Conservation (phyloP, 805 yeast species). For the Hanseniaspora lindneri region DNA sequence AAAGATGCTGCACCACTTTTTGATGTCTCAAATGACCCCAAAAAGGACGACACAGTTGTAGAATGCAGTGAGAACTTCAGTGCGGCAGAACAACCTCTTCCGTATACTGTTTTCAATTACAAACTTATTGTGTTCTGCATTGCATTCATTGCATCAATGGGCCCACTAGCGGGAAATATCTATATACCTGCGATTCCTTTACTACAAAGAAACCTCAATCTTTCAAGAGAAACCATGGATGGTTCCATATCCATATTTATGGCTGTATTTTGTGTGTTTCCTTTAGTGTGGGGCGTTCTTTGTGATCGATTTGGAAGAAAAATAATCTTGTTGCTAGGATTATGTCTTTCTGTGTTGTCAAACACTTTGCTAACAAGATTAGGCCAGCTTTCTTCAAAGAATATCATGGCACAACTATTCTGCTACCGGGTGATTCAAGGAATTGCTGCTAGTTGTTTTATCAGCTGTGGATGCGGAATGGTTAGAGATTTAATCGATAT, state of each 20-base stretch:
- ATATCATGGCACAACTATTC: conserved; percentile 51
- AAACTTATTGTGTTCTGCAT: background rate
- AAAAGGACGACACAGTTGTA: too few species aligned
- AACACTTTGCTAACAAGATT: conserved; percentile 50
- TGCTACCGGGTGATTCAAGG: conserved; percentile 62
- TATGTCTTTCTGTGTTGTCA: conserved; percentile 45
- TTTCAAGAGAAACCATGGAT: conserved; percentile 36
- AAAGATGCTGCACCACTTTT: background rate
- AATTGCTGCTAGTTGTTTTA: conserved; percentile 77
- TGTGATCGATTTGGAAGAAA: conserved; percentile 55
- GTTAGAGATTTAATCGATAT: conserved; percentile 63
- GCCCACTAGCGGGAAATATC: conserved; percentile 47
- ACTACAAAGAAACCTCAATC: conserved; percentile 32
- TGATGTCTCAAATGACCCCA: too few species aligned
- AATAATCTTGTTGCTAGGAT: conserved; percentile 48
- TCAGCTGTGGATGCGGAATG: conserved; percentile 85
- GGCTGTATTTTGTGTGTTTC: conserved; percentile 45
- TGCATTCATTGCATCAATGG: conserved; percentile 22
- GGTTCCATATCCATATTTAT: conserved; percentile 49
- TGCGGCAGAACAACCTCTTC: too few species aligned
- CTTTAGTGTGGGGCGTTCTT: conserved; percentile 44
- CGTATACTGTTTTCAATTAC: conserved; percentile 5
- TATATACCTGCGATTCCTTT: conserved; percentile 44
- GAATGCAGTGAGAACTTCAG: too few species aligned
- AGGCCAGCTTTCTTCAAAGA: conserved; percentile 27